Evolutionary conservation across 2,329 filamentous ascomycete genomes (phyloP), one percentile per base, ranked within the genome.

Genomic region (Ilyonectria sp.): DNA sequence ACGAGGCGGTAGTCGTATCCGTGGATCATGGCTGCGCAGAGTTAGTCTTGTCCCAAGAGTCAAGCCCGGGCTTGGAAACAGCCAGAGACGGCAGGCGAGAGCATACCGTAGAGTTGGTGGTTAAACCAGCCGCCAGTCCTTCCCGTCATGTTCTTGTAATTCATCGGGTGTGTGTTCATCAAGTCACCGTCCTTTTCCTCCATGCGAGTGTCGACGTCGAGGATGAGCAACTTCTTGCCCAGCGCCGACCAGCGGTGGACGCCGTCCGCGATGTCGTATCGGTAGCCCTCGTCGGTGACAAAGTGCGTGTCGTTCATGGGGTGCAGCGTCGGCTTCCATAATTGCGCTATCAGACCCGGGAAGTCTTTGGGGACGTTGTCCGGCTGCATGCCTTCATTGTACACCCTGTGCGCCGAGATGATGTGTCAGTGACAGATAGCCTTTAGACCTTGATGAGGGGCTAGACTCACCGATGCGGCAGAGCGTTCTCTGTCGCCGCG

Each of bases 1-100:
- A 86, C 80, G 60, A 85, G 81, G 37, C 84, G 83, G 73, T 86
- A 86, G 57, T 85, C 82, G 74, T 85, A 86, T 6, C 84, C 84
- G 71, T 86, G 85, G 54, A 86, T 84, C 72, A 77, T 70, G 9
- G 75, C 75, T 77, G 17, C 17, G 11, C 35, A 1, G 40, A 35
- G 54, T 53, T 44, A 59, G 35, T 10, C 15, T 43, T 17, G n/a
- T 43, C 4, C 19, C 21, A 7, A 11, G 6, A n/a, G 8, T 46
- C 26, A 29, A 26, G n/a, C n/a, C 11, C 3, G 9, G 15, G 26
- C 26, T 6, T 6, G 26, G 26, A 26, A 26, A 26, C 26, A 26
- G 26, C 26, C 6, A 11, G 33, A 21, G 49, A 17, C 19, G 13
- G 13, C 8, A 31, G 5, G 4, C 13, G 1, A 13, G 10, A 4